Conservation (phyloP, 1,139 yeast species). For the Citeromyces hawaiiensis region DNA sequence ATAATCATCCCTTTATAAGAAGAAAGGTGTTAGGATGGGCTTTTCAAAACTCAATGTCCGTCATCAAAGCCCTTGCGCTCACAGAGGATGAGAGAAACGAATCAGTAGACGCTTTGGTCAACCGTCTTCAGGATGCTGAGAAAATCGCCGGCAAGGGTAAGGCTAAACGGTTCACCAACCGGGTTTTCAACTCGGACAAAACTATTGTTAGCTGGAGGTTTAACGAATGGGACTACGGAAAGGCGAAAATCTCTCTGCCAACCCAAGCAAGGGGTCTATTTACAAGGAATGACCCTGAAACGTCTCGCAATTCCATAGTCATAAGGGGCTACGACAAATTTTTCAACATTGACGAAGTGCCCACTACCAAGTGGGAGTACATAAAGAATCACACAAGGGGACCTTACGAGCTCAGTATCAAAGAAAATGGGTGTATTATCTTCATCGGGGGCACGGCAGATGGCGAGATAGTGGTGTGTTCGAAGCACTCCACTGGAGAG, state of each 20-base stretch:
- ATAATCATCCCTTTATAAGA: too few relatives aligned
- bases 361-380: constrained; percentile 33
- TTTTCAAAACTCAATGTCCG: background rate
- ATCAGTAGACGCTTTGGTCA: background rate
- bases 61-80: background rate
- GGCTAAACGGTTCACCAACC: constrained; percentile 20
- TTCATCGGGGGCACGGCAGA: constrained; percentile 65
- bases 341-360: constrained; percentile 65
- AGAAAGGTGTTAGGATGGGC: background rate
- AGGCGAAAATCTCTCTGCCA: constrained; percentile 41
- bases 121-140: constrained; percentile 12
- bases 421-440: constrained; percentile 91
- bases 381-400: constrained; percentile 42
- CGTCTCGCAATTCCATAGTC: constrained; percentile 27
- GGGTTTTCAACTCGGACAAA: constrained; percentile 16
- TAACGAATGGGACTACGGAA: constrained; percentile 78
- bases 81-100: constrained; percentile 1
- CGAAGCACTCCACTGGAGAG: constrained; percentile 79
- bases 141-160: constrained; percentile 21
- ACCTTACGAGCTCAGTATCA: constrained; percentile 70
- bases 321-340: constrained; percentile 93
- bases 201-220: constrained; percentile 57
- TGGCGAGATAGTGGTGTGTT: constrained; percentile 70
- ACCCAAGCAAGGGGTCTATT: constrained; percentile 78
- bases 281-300: constrained; percentile 27